These are phyloP conservation scores for Thelephora aurantiotincta DNA, from an alignment of 768 basidiomycete genomes.

Conservation along the genomic window DNA sequence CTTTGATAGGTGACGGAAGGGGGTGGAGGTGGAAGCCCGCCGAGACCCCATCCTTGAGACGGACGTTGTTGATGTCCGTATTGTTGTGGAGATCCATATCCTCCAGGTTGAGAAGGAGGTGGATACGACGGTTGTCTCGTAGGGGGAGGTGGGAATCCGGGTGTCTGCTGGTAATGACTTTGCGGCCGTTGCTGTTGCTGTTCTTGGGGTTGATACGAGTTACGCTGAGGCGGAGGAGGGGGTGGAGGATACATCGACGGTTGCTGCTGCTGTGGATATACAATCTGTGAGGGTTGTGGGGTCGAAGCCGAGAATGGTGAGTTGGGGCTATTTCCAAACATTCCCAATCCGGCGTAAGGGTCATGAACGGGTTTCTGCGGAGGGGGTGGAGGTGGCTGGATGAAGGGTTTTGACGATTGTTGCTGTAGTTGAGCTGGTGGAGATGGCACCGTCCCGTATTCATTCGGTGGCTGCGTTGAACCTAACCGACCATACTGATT, in stretches of 20 bases:
- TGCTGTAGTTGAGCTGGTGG: slow-evolving; percentile 5
- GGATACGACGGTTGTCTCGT: not conserved
- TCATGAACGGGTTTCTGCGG: not conserved
- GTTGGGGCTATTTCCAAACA: not conserved
- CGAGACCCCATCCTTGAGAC: not conserved
- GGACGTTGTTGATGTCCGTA: not conserved
- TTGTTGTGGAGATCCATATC: too few relatives aligned
- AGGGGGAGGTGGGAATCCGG: not conserved
- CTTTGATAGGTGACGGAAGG: not conserved
- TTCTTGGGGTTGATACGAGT: not conserved
- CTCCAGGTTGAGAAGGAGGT: not conserved
- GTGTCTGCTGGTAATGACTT: not conserved
- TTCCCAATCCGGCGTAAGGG: not conserved
- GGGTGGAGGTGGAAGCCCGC: not conserved
- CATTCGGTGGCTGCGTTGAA: slow-evolving; percentile 8
- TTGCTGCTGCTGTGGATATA: not conserved
- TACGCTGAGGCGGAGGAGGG: too few relatives aligned
- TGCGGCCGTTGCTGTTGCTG: not conserved
- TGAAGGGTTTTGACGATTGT: not conserved
- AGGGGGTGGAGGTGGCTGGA: slow-evolving; percentile 7
- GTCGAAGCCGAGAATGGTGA: not conserved
- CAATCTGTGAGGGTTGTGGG: not conserved
- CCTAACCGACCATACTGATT: not conserved
- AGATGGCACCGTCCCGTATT: slow-evolving; percentile 10
- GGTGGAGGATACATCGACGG: too few relatives aligned